Percentiles rank a stretch among this genome's conserved stretches.
Conservation (phyloP, 805 yeast genomes). For the Lipomyces spencermartinsiae region DNA sequence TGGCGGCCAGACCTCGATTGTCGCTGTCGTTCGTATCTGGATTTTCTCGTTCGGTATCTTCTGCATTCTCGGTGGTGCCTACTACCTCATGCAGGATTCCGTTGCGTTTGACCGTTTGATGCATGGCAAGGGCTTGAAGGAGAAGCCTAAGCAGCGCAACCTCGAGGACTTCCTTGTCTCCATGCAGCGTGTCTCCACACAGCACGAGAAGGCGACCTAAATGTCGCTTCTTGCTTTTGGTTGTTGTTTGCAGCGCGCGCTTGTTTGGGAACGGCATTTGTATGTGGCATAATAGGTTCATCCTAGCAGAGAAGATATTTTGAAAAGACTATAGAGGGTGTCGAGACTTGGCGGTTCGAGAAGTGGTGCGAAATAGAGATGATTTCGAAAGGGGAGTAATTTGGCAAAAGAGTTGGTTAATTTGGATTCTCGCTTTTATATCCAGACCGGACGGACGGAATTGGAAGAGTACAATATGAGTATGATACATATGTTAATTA, state of each 20-base stretch:
- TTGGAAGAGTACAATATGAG: neutral
- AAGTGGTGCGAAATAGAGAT: neutral
- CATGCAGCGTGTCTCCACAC: slow-evolving; percentile 71
- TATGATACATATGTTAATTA: neutral
- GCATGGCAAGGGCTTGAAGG: slow-evolving; percentile 57
- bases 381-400: slow-evolving; percentile 4
- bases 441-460: slow-evolving; percentile 4
- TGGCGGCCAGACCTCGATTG: slow-evolving; percentile 96
- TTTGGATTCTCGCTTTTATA: slow-evolving; percentile 2
- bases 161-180: slow-evolving; percentile 66
- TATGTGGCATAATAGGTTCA: neutral
- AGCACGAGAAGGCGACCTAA: slow-evolving; percentile 47
- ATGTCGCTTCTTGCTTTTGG: neutral
- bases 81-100: slow-evolving; percentile 82
- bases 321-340: neutral
- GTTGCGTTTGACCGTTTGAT: slow-evolving; percentile 59
- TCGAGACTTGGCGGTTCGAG: neutral
- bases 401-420: slow-evolving; percentile 1
- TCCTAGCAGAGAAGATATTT: neutral
- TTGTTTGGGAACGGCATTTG: neutral
- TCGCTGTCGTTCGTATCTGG: slow-evolving; percentile 93
- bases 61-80: slow-evolving; percentile 96
- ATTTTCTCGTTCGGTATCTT: slow-evolving; percentile 95
- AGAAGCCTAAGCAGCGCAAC: slow-evolving; percentile 54
- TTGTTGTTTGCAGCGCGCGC: neutral